These are phyloP conservation scores for Colletotrichum navitas DNA, from an alignment of 2,329 filamentous ascomycete genomes.

Conservation along the genomic window DNA sequence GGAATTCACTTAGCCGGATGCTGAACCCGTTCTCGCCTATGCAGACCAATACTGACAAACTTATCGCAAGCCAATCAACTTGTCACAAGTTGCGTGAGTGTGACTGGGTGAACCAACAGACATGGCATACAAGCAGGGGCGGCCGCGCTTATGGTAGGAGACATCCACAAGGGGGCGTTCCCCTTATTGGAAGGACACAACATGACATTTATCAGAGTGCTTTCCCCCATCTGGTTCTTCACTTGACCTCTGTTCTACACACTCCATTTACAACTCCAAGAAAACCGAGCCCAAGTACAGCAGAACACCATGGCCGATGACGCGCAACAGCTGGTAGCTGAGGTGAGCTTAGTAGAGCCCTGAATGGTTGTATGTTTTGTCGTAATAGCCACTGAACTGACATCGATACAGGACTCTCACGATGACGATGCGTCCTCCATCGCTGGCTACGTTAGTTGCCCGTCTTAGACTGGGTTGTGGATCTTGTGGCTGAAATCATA, in stretches of 20 bases:
- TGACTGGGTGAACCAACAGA: background rate
- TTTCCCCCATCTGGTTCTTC: background rate
- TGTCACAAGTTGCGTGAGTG: background rate
- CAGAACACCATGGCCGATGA: conserved; percentile 3
- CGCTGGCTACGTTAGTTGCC: conserved; percentile 4
- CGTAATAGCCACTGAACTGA: background rate
- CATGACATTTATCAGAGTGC: background rate
- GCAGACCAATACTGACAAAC: background rate
- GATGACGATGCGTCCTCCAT: conserved; percentile 15
- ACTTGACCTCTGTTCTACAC: background rate
- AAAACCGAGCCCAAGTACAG: too few relatives aligned
- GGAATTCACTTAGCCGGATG: background rate
- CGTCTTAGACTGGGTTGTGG: background rate
- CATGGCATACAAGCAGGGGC: background rate
- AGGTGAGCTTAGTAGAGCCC: background rate
- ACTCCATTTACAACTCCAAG: background rate
- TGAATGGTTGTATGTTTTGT: background rate
- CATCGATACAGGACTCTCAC: background rate
- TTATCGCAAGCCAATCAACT: background rate
- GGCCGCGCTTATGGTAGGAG: background rate
- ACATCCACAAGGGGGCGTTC: background rate
- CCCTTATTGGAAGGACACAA: conserved; percentile 1
- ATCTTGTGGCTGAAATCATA: background rate
- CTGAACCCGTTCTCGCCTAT: conserved; percentile 1
- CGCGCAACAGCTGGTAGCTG: background rate